Evolutionary conservation across 1,284 basidiomycete genomes (phyloP).

Genomic region (Ustilago curta): DNA sequence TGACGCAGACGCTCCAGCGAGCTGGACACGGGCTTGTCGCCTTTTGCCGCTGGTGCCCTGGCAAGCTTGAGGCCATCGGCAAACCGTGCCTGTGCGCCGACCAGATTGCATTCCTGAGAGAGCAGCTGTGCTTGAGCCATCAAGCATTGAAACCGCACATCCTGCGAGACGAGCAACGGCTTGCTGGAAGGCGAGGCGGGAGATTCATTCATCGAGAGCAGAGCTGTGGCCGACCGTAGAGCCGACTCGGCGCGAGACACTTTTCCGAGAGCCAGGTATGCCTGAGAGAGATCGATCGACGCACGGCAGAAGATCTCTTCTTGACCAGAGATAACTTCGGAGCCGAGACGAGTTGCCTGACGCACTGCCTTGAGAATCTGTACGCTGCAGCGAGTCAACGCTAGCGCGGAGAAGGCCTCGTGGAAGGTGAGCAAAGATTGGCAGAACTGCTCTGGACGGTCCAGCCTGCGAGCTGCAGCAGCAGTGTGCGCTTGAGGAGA

Average conservation of each 20-base stretch:
- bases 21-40: conserved; percentile 19
- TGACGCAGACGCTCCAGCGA: conserved; percentile 33
- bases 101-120: conserved; percentile 18
- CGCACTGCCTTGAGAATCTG: conserved; percentile 49
- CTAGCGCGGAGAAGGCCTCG: conserved; percentile 45
- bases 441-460: conserved; percentile 40
- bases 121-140: conserved; percentile 38
- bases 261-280: conserved; percentile 46
- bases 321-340: conserved; percentile 11
- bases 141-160: conserved; percentile 43
- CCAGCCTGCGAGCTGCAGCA: conserved; percentile 5
- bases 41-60: conserved; percentile 8
- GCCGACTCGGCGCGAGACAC: conserved; percentile 26
- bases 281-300: conserved; percentile 28
- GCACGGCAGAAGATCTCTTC: conserved; percentile 40
- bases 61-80: conserved; percentile 38
- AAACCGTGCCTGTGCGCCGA: conserved; percentile 33
- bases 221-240: conserved; percentile 19
- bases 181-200: conserved; percentile 14
- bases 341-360: conserved; percentile 18
- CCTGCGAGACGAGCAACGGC: conserved; percentile 26
- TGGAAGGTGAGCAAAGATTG: conserved; percentile 31
- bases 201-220: conserved; percentile 10
- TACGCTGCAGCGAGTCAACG: conserved; percentile 42
- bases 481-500: not conserved